These are phyloP conservation scores for Mycosarcoma mackinlayi DNA, from an alignment of 1,284 basidiomycete species.

Conservation along the genomic window DNA sequence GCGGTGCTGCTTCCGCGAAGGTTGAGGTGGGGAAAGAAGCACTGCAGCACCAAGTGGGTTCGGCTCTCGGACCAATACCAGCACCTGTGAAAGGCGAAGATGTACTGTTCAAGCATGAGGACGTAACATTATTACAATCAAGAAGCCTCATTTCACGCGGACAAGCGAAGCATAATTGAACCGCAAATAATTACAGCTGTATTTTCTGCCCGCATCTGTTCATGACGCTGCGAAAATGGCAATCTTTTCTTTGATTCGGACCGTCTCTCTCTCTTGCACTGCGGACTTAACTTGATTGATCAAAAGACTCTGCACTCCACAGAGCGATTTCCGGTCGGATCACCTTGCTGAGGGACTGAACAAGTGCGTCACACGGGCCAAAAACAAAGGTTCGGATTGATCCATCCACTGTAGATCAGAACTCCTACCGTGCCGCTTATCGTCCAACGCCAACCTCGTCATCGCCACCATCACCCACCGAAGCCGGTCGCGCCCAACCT, in stretches of 20 bases:
- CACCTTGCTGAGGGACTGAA: not conserved
- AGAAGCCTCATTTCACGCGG: slow-evolving; percentile 5
- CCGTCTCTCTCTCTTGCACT: not conserved
- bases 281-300: too few relatives aligned
- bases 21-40: slow-evolving; percentile 15
- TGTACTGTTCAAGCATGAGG: not conserved
- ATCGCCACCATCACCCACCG: not conserved
- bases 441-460: not conserved
- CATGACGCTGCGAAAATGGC: not conserved
- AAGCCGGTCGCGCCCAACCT: not conserved
- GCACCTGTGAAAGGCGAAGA: slow-evolving; percentile 11
- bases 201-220: not conserved
- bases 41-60: slow-evolving; percentile 3
- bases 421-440: too few relatives aligned
- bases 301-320: too few relatives aligned
- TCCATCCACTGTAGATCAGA: slow-evolving; percentile 8
- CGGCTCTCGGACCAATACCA: slow-evolving; percentile 52
- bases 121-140: too few relatives aligned
- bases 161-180: not conserved
- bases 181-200: not conserved
- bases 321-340: slow-evolving; percentile 18
- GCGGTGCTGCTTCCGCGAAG: not conserved
- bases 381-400: too few relatives aligned
- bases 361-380: slow-evolving; percentile 20
- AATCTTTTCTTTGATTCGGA: too few relatives aligned